Base-by-base conservation (phyloP, 2,329 filamentous ascomycete genomes). In the Fusarium verticillioides region DNA sequence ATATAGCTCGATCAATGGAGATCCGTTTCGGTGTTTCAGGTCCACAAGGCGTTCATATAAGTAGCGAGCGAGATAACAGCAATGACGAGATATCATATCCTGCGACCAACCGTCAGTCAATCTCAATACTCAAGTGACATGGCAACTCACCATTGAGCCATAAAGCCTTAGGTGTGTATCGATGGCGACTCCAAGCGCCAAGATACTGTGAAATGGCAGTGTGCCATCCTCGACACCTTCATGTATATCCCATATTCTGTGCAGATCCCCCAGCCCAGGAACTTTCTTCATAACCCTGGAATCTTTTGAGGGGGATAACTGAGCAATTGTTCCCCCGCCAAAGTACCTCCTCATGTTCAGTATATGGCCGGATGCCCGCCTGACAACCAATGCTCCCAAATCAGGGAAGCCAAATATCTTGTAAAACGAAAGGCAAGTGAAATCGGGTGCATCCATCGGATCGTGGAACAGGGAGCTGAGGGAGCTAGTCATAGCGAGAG, bases 321-420 rank as follows among this genome's bases (percentile, higher is more conserved):
- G 77, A 88, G 87, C 88, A 85, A 92, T 88, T 3, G 91, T 93
- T 15, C 91, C 91, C 34, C 91, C 91, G 26, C 90, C 91, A 76
- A 93, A 93, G 77, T 92, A 93, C 68, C 84, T 87, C 44, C 89
- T 84, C 61, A 85, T 83, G 58, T 84, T 86, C 47, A 88, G 84
- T 59, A 90, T 84, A 68, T 89, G 85, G 2, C 86, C 87, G 2
- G 90, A 88, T 16, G 84, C 82, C 73, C 84, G 85, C 23, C 89
- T 85, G 15, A 91, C 87, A 36, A 92, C 83, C 15, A 92, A 79
- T 2, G 87, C 89, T 9, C 90, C 90, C 18, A 92, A 83, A 74
- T 92, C 89, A n/a, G 90, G 88, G 62, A 90, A 91, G 1, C 90
- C 90, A 73, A 92, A 92, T 72, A 92, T 90, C 79, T 92, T 92